A percentile compares a stretch with the other conserved stretches of the same genome.
phyloP scores from a whole-genome alignment of 2,329 filamentous ascomycete genomes.

The Chalaropsis thielavioides region DNA sequence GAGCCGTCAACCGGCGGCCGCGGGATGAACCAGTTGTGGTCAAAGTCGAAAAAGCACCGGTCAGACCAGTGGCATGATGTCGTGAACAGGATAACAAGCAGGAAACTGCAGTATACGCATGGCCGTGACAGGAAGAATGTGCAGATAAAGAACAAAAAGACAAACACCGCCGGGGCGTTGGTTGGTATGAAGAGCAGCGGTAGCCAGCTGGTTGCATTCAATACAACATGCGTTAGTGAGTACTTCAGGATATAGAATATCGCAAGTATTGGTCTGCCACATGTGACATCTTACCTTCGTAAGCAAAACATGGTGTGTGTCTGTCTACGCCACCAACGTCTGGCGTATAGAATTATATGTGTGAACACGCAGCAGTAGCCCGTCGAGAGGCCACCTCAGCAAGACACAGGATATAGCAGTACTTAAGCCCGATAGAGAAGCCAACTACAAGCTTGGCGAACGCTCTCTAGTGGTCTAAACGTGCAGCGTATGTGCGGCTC shows the following conservation, averaged over 20 bases:
- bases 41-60: conserved; percentile 84
- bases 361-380: not conserved
- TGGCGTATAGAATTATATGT: not conserved
- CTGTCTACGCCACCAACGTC: not conserved
- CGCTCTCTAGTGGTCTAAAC: too few species aligned
- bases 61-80: conserved; percentile 84
- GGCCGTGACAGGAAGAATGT: conserved; percentile 94
- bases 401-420: too few species aligned
- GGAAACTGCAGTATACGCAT: conserved; percentile 93
- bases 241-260: conserved; percentile 1
- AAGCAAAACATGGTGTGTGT: conserved; percentile 43
- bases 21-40: conserved; percentile 86
- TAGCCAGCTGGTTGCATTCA: conserved; percentile 47
- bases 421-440: too few species aligned
- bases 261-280: not conserved
- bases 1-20: conserved; percentile 29
- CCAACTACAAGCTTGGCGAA: too few species aligned
- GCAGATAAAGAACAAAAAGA: conserved; percentile 77
- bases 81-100: conserved; percentile 86
- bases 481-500: too few species aligned
- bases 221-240: not conserved
- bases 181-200: conserved; percentile 79
- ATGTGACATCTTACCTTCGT: conserved; percentile 33
- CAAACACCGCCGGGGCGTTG: conserved; percentile 71
- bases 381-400: too few species aligned